Percentiles rank a stretch among this genome's conserved stretches.
These are phyloP conservation scores for Diplodia sapinea DNA, from an alignment of 2,329 filamentous ascomycete genomes.

Conservation along the genomic window DNA sequence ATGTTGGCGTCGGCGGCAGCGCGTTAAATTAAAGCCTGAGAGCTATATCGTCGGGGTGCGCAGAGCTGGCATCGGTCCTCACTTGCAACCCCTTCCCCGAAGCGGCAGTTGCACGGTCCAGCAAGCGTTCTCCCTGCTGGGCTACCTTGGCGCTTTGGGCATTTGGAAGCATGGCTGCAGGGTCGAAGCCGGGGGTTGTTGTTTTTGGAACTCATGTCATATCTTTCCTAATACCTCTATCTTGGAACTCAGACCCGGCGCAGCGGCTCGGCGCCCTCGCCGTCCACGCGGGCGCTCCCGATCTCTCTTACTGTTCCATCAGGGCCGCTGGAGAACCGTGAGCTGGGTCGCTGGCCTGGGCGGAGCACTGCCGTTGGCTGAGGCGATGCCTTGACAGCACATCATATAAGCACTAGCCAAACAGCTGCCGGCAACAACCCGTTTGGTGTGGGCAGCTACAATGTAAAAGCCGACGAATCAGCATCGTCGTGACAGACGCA, in stretches of 20 bases:
- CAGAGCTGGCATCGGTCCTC: background rate
- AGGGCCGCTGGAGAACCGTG: conserved; percentile 27
- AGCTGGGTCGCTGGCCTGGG: conserved; percentile 16
- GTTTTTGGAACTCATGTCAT: conserved; percentile 25
- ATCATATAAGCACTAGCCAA: conserved; percentile 26
- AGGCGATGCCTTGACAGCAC: conserved; percentile 24
- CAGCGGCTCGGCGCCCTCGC: conserved; percentile 24
- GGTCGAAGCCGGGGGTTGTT: background rate
- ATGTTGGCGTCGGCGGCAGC: conserved; percentile 7
- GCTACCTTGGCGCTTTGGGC: background rate
- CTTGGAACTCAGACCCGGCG: conserved; percentile 22
- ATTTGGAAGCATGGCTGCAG: background rate
- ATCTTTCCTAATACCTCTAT: conserved; percentile 26
- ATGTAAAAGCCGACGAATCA: conserved; percentile 17
- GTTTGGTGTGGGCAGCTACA: conserved; percentile 15
- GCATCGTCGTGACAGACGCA: background rate
- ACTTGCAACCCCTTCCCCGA: background rate
- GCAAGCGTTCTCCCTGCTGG: background rate
- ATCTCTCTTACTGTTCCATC: conserved; percentile 18
- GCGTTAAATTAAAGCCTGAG: conserved; percentile 15
- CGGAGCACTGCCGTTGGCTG: conserved; percentile 21
- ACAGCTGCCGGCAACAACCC: conserved; percentile 11
- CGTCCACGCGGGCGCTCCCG: conserved; percentile 26
- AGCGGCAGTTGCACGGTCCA: conserved; percentile 4
- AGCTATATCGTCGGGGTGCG: background rate